Evolutionary conservation across 768 basidiomycete genomes (phyloP), one percentile per base, ranked within the genome.

Genomic region (Pleurotus giganteus): DNA sequence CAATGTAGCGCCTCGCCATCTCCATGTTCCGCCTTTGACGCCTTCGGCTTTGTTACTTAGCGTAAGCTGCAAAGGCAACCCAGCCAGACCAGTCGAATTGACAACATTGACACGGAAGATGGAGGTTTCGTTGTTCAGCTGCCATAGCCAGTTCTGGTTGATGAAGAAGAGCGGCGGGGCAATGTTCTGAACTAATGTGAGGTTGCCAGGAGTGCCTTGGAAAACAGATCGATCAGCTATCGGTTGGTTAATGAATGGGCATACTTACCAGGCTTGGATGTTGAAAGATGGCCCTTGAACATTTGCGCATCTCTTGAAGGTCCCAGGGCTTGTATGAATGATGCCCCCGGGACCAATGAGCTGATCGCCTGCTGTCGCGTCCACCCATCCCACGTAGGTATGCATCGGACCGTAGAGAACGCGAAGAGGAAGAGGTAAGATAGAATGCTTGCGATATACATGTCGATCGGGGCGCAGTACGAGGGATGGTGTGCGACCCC

Each of bases 1-100:
- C 28, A 84, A 70, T 75, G 76, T 75, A 11, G 80, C 81, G 21
- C 80, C 80, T 58, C 74, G 67, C 81, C 82, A 86, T 46, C 74
- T 61, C 83, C 83, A 85, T 8, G 58, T 61, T 2, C 80, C 79
- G 29, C 70, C 69, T n/a, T 59, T 60, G n/a, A 80, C 64, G 24
- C 76, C 74, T 24, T 65, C 66, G 21, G 54, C 63, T 58, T 74
- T 72, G 32, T 62, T 68, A 19, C 72, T 76, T 21, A 78, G 60
- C 6, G 74, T 65, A 32, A 86, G 63, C 62, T 82, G 82, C 50
- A 83, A 68, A 7, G 81, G 80, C 45, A 75, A 68, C 1, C 71
- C 67, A 13, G 74, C 65, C 8, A 68, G 65, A 27, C 63, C 59
- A 4, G 82, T 84, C 6, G 74, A 70, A 58, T 86, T 86, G 34